Evolutionary conservation across 805 yeast species (phyloP), one percentile per base, ranked within the genome.

Genomic region (Suhomyces emberorum): DNA sequence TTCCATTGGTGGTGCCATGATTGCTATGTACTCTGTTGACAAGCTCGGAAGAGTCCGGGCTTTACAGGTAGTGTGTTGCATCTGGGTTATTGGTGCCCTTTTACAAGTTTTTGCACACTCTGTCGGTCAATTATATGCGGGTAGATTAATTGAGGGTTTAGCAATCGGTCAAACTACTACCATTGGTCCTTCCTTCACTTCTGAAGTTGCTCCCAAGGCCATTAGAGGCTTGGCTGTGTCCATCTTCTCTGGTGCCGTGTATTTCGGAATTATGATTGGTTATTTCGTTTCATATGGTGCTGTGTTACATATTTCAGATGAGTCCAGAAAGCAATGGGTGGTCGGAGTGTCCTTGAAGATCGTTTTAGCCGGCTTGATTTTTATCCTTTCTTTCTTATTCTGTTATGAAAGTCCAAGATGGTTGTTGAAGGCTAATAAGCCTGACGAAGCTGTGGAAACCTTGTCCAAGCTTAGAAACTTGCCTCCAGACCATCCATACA

Each of bases 281-380:
- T 52, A 52, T 40, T 52, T 49, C 32, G 51, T 51, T 19, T 65
- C 72, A 48, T 77, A 72, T 48, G 82, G 79, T 21, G 65, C 76
- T 27, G 70, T 76, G 2, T 39, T 73, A 16, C 57, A 52, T 36
- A 39, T 51, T 27, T 35, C 48, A 9, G 33, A 35, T 16, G 20
- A 25, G 3, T 35, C 41, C 15, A 35, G 47, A 25, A 37, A 39
- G 4, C 57, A 51, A 22, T 51, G 56, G 57, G 46, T 48, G 15
- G 36, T 50, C 9, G 54, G 55, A 4, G 45, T 48, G 12, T 46
- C 54, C 10, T 28, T 52, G 35, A 52, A 52, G 32, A 39, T 52
- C 28, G 37, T 51, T 4, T 38, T 49, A 28, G 47, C 57, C 5
- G 56, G 55, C 1, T 11, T 39, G n/a, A 46, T 52, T 16, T 41